phyloP scores from a whole-genome alignment of 2,329 filamentous ascomycete species.

The Epichloe gansuensis region DNA sequence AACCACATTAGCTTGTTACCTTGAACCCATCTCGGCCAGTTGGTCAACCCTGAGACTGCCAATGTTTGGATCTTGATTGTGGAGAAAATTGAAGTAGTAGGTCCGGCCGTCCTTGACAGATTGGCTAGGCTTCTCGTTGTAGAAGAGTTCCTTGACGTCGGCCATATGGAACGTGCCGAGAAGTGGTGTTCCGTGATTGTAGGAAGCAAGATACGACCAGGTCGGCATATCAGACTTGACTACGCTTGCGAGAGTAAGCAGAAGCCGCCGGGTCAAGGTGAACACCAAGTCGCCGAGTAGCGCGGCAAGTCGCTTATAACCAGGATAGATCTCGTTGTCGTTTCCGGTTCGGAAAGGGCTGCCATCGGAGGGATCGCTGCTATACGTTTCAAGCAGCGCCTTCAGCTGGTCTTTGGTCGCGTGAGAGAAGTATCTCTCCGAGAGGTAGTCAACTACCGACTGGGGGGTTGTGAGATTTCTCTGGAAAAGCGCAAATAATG shows the following conservation, averaged over 20 bases:
- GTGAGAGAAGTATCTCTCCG: constrained; percentile 41
- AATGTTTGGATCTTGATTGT: constrained; percentile 57
- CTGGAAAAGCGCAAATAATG: neutral
- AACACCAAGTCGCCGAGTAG: constrained; percentile 66
- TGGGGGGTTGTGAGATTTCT: no score
- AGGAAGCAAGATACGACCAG: constrained; percentile 67
- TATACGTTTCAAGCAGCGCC: constrained; percentile 49
- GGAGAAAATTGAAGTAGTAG: constrained; percentile 63
- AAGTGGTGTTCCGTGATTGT: constrained; percentile 57
- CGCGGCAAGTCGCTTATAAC: constrained; percentile 65
- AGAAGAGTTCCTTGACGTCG: constrained; percentile 58
- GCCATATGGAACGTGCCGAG: constrained; percentile 65
- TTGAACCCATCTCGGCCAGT: constrained; percentile 30
- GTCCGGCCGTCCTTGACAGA: constrained; percentile 46
- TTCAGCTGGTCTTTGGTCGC: constrained; percentile 39
- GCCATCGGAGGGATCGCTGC: constrained; percentile 37
- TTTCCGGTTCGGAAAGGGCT: constrained; percentile 59
- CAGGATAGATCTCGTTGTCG: constrained; percentile 60
- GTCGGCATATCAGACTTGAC: constrained; percentile 44
- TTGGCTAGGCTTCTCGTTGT: constrained; percentile 48
- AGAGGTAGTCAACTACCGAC: constrained; percentile 49
- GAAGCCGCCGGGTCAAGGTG: constrained; percentile 54
- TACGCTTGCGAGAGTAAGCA: constrained; percentile 36
- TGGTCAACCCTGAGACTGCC: constrained; percentile 25
- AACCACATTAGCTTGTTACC: constrained; percentile 38